A percentile compares a stretch with the other conserved stretches of the same genome.
These are phyloP conservation scores for Teratosphaeria viscida DNA, from an alignment of 2,329 filamentous ascomycete genomes.

Conservation along the genomic window DNA sequence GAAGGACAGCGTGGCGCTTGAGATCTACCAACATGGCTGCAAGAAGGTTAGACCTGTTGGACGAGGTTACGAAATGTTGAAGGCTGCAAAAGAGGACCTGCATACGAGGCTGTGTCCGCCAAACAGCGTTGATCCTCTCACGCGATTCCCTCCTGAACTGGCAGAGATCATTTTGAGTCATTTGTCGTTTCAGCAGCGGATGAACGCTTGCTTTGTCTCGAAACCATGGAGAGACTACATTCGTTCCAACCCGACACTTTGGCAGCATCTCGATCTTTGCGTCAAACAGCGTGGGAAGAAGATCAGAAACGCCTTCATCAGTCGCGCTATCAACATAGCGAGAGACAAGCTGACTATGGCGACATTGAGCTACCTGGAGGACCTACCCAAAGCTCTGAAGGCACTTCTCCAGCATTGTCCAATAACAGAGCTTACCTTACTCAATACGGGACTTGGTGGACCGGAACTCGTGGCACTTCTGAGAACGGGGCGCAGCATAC, in stretches of 20 bases:
- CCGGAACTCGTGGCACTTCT: constrained; percentile 10
- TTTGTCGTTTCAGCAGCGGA: constrained; percentile 40
- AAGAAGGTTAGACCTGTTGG: constrained; percentile 38
- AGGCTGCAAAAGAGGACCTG: constrained; percentile 37
- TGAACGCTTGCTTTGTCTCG: constrained; percentile 43
- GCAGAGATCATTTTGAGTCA: constrained; percentile 41
- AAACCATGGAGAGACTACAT: constrained; percentile 46
- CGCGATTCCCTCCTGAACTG: constrained; percentile 44
- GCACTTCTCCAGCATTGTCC: constrained; percentile 30
- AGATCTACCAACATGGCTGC: constrained; percentile 49
- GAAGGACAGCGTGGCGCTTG: constrained; percentile 43
- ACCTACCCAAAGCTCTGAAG: constrained; percentile 29
- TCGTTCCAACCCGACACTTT: constrained; percentile 35
- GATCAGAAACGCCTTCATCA: constrained; percentile 34
- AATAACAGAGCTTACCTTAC: constrained; percentile 25
- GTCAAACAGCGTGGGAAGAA: constrained; percentile 26
- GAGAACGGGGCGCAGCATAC: constrained; percentile 9
- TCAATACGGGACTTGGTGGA: constrained; percentile 17
- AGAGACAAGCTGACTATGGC: constrained; percentile 26
- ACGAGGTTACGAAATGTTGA: constrained; percentile 18
- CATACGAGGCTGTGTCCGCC: constrained; percentile 31
- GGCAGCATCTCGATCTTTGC: constrained; percentile 45
- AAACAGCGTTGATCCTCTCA: constrained; percentile 42
- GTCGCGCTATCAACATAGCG: constrained; percentile 32
- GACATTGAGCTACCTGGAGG: constrained; percentile 27